Base-by-base conservation (phyloP, 2,329 filamentous ascomycete species). In the Epichloe baconii region DNA sequence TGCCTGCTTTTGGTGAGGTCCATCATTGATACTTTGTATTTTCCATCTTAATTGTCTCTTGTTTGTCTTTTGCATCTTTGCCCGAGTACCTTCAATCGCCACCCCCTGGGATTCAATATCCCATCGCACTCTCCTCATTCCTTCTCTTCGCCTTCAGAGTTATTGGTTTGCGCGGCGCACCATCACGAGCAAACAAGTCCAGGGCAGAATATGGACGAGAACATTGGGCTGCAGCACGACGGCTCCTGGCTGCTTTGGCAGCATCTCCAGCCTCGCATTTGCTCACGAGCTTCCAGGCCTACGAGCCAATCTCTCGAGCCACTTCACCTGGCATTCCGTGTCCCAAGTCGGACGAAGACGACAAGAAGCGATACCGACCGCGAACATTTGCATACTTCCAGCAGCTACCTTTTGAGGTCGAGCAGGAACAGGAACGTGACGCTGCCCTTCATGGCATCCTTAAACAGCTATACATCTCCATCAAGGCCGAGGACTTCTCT, bases 341-440 rank as follows among this genome's bases (percentile, higher is more conserved):
- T 59, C 68, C 70, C 37, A 70, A 71, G 59, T 61, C 66, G 38
- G 68, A 73, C 56, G 74, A 76, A 55, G 69, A 76, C 55, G 72
- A 78, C 63, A 74, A 74, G 65, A 79, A 78, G 65, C 76, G 86
- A 57, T 86, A 89, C 65, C 83, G 91, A 48, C 88, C 88, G 37
- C 82, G 93, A 55, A 96, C 93, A 31, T 98, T 93, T 66, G 88
- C 88, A 54, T 98, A 98, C 73, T 88, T 90, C 66, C 78, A 83
- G 58, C 85, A 93, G 64, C 79, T 98, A 48, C 94, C 94, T 37
- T 98, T 97, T 64, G 71, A 82, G 52, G 84, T 90, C 51, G 94
- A 98, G 68, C 82, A 86, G 63, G 85, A 91, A 56, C 66, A 75
- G 36, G 79, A 89, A 68, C 80, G 90, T 56, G 83, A 94, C 64